Conservation (phyloP, 1,284 basidiomycete genomes). For the Ustilago xerochloae region DNA sequence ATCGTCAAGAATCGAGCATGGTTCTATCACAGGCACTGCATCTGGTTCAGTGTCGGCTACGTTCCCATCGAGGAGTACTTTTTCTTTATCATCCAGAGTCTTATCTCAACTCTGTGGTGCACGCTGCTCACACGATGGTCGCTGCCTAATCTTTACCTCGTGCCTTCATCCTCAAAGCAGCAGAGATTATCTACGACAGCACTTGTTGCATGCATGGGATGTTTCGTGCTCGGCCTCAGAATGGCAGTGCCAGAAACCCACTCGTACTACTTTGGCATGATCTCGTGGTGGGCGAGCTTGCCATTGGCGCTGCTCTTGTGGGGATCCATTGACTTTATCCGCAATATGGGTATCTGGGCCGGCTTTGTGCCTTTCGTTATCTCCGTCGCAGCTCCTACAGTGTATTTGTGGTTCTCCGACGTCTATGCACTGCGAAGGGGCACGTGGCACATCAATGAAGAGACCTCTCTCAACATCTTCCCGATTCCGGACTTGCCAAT, state of each 20-base stretch:
- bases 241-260: constrained; percentile 25
- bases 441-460: constrained; percentile 62
- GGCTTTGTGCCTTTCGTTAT: constrained; percentile 24
- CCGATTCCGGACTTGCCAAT: constrained; percentile 59
- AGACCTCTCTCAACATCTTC: constrained; percentile 58
- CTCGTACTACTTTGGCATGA: constrained; percentile 62
- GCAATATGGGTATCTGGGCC: constrained; percentile 27
- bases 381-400: constrained; percentile 37
- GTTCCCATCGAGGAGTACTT: constrained; percentile 64
- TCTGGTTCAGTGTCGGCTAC: constrained; percentile 57
- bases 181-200: constrained; percentile 5
- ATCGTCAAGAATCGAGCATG: constrained; percentile 58
- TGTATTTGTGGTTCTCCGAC: constrained; percentile 56
- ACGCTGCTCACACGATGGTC: constrained; percentile 57
- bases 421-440: constrained; percentile 58
- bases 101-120: constrained; percentile 59
- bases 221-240: constrained; percentile 23
- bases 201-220: constrained; percentile 1
- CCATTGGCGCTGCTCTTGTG: constrained; percentile 55
- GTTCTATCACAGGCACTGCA: constrained; percentile 58
- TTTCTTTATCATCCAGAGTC: constrained; percentile 63
- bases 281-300: constrained; percentile 58
- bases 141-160: constrained; percentile 43
- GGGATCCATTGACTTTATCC: constrained; percentile 49
- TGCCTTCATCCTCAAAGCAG: constrained; percentile 4